A percentile compares a stretch with the other conserved stretches of the same genome.
phyloP scores from a whole-genome alignment of 2,329 filamentous ascomycete species.

The Fusarium palustre region DNA sequence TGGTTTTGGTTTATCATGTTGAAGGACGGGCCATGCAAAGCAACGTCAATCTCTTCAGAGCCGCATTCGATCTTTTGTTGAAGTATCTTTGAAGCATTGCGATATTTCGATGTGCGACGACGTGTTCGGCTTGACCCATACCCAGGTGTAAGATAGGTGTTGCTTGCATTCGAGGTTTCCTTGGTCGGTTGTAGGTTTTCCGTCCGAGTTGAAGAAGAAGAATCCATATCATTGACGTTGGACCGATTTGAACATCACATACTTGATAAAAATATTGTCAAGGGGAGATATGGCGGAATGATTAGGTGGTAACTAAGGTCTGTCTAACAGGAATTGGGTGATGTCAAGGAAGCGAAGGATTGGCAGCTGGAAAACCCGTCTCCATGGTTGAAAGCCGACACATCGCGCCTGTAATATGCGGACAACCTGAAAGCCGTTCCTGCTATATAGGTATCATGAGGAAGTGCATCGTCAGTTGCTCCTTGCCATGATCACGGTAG shows the following conservation, averaged over 20 bases:
- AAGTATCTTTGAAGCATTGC: neutral
- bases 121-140: neutral
- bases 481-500: slow-evolving; percentile 2
- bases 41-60: slow-evolving; percentile 22
- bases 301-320: slow-evolving; percentile 6
- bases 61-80: slow-evolving; percentile 1
- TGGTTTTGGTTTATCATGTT: slow-evolving; percentile 7
- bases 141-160: slow-evolving; percentile 6
- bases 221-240: slow-evolving; percentile 17
- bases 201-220: slow-evolving; percentile 6
- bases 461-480: slow-evolving; percentile 21
- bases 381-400: neutral
- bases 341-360: slow-evolving; percentile 12
- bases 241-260: neutral
- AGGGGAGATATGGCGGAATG: slow-evolving; percentile 2
- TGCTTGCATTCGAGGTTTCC: neutral
- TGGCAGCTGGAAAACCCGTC: neutral
- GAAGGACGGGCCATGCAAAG: slow-evolving; percentile 9
- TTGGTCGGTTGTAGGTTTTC: neutral
- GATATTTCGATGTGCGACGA: slow-evolving; percentile 4
- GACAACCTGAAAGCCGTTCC: slow-evolving; percentile 3
- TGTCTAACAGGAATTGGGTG: neutral
- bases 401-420: neutral
- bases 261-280: neutral
- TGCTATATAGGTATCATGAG: slow-evolving; percentile 7